Base-by-base conservation (phyloP, 2,329 filamentous ascomycete species). In the Chaetomium olivaceum region DNA sequence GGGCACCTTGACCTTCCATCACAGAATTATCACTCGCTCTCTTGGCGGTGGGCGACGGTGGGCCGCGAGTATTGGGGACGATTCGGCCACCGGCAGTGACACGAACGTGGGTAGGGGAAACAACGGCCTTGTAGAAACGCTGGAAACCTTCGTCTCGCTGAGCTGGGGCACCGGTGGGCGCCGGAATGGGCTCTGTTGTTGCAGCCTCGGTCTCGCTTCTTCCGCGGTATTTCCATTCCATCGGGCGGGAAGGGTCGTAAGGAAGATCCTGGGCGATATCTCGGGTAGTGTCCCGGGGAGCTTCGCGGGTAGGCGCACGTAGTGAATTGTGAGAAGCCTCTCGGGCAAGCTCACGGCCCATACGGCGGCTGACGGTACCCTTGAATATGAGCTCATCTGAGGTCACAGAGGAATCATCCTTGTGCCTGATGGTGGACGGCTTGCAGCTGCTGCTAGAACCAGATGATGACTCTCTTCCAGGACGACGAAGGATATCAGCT, bases 11-110 rank as follows among this genome's bases (percentile, higher is more conserved):
- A n/a, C 23, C 64, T 16, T 77, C 74, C 33, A 64, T 58, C 1
- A 67, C 63, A 12, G 68, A 61, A 54, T 71, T 79, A 33, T 85
- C 83, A 64, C 79, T 83, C 62, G 76, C 70, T 74, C 79, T 80
- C 73, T 86, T 87, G 6, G 79, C 72, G 4, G 82, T 82, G 2
- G 84, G 84, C 9, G 85, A 87, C 5, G 78, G 77, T 2, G 82
- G 78, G 14, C 78, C 81, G 52, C 86, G 81, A 39, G 82, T 88
- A 71, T 89, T 89, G 58, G 87, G 87, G 1, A 90, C 87, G 70
- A 90, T 89, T 46, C 86, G 82, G 51, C 87, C 87, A 65, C 87
- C 87, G 66, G 87, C 87, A 23, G 87, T 90, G 58, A 90, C 87
- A 19, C 87, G 84, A 68, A 89, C 83, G 74, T 89, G 86, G 16